Evolutionary conservation across 306 rosid genomes (phyloP).

Genomic region (Quercus cerris): DNA sequence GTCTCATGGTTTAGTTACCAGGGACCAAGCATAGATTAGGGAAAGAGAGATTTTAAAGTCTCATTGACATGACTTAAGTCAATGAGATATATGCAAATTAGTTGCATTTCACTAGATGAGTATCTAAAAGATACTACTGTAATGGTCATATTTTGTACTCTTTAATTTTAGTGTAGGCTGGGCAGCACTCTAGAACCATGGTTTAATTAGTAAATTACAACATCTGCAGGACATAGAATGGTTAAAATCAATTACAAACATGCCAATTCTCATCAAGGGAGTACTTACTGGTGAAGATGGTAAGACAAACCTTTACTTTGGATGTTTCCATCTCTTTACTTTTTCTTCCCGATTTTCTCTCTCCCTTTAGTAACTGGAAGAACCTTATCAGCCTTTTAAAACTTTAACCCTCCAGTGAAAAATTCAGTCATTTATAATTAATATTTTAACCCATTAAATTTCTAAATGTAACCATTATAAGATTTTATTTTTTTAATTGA

Average conservation of each 20-base stretch:
- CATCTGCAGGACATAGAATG: conserved; percentile 31
- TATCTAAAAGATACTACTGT: not conserved
- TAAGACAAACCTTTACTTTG: not conserved
- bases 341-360: not conserved
- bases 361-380: not conserved
- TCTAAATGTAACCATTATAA: not conserved
- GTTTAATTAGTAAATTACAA: not conserved
- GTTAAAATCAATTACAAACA: conserved; percentile 29
- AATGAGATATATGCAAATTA: not conserved
- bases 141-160: not conserved
- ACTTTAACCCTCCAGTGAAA: not conserved
- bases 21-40: not conserved
- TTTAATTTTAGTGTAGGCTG: not conserved
- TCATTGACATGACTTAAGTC: not conserved
- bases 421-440: not conserved
- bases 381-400: not conserved
- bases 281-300: conserved; percentile 32
- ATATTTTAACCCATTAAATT: not conserved
- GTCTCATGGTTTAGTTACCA: not conserved
- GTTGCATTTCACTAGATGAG: not conserved
- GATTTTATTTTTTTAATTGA: not conserved
- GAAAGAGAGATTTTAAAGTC: not conserved
- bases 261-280: conserved; percentile 34
- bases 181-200: not conserved
- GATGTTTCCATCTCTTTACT: not conserved